phyloP scores from a whole-genome alignment of 108 stramenopile species.

The Chaetoceros tenuissimus region DNA sequence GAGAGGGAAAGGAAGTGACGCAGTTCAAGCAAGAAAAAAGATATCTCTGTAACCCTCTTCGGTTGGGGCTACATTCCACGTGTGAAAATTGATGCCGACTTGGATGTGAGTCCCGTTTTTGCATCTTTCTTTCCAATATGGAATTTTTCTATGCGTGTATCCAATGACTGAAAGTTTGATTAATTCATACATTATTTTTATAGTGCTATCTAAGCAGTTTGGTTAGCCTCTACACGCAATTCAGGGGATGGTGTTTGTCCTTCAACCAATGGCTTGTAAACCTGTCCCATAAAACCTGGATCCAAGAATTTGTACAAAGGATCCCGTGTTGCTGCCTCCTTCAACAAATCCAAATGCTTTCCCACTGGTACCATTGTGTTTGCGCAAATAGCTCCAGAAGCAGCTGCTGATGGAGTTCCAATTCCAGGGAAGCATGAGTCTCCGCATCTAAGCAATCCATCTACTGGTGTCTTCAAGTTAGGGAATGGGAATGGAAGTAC shows the following conservation, averaged over 20 bases:
- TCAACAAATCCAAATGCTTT: conserved; percentile 72
- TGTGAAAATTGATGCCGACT: too few relatives aligned
- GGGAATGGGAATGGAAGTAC: conserved; percentile 85
- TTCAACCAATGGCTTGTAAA: conserved; percentile 76
- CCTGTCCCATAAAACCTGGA: conserved; percentile 65
- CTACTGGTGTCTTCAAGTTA: conserved; percentile 86
- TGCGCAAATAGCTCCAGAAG: conserved; percentile 84
- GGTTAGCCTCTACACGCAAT: conserved; percentile 26
- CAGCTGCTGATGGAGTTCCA: conserved; percentile 91
- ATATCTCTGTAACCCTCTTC: too few relatives aligned
- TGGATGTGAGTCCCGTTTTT: too few relatives aligned
- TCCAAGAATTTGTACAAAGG: conserved; percentile 87
- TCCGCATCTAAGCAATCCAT: conserved; percentile 82
- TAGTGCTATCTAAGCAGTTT: not conserved
- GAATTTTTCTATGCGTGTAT: too few relatives aligned
- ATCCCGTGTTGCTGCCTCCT: conserved; percentile 64
- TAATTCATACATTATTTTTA: too few relatives aligned
- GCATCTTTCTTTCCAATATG: too few relatives aligned
- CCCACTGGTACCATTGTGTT: conserved; percentile 79
- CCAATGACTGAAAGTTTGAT: too few relatives aligned
- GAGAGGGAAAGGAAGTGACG: too few relatives aligned
- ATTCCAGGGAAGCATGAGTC: conserved; percentile 94
- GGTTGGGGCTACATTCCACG: too few relatives aligned
- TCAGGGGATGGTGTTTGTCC: conserved; percentile 77
- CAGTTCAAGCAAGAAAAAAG: too few relatives aligned